Evolutionary conservation across 495 filamentous ascomycete genomes (phyloP), one percentile per base, ranked within the genome.

Genomic region (Thozetella sp.): DNA sequence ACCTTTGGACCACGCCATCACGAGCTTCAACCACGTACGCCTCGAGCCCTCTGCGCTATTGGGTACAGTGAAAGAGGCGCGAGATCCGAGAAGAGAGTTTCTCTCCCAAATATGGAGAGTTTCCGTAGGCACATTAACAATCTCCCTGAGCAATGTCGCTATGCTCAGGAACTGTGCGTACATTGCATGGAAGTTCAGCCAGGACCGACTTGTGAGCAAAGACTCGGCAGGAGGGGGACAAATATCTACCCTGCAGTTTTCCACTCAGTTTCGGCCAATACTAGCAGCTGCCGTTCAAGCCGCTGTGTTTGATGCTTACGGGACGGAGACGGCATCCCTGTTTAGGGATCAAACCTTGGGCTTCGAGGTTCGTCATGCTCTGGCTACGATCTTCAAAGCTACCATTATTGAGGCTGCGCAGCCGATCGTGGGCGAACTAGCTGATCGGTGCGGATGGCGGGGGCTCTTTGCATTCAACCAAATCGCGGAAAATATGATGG

Each of bases 1-100:
- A 19, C 59, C 65, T 2, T 30, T 77, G 19, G 73, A 77, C 40
- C 75, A 77, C 40, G 56, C 75, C 17, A 51, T 77, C 26, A 77
- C 75, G 1, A 63, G 58, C 3, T 76, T 78, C 57, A 55, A 64
- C 34, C 65, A 69, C n/a, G 73, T 78, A 2, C 63, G 48, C 11
- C 66, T 78, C 3, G 62, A 65, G 4, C 17, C 27, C 1, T 66
- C 62, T 0, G 68, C 73, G 0, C 64, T 78, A 24, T 63, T 78
- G 34, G 74, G 53, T n/a, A 52, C 56, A 11, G 27, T 65, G 17
- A 48, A 48, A 23, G 59, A 57, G 23, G 54, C 66, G 2, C 9
- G 13, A 0, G 53, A 74, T 48, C 50, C 59, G 27, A 69, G 71
- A 13, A 22, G 46, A 2, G 56, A 68, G 12, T 77, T 74, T 53